These are phyloP conservation scores for Talaromyces atroroseus DNA, from an alignment of 2,329 filamentous ascomycete genomes.

Conservation along the genomic window DNA sequence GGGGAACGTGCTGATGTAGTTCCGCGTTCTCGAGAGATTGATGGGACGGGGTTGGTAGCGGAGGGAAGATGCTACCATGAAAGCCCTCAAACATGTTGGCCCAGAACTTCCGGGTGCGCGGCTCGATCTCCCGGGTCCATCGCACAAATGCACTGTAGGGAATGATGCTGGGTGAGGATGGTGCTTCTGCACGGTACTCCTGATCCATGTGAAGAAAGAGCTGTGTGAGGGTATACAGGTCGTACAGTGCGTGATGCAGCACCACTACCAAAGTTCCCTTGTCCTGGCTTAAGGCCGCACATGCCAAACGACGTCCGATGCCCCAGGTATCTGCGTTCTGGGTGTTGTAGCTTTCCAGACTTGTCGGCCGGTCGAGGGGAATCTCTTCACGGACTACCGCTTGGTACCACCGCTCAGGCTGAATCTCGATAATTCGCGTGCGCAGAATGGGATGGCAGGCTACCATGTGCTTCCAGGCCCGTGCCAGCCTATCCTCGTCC, in stretches of 20 bases:
- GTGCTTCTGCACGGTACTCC: not conserved
- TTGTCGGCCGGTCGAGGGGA: not conserved
- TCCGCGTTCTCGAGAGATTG: not conserved
- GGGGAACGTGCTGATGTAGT: not conserved
- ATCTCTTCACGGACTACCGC: not conserved
- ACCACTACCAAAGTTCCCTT: not conserved
- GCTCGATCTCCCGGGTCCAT: not conserved
- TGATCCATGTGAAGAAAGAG: not conserved
- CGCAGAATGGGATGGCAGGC: constrained; percentile 63
- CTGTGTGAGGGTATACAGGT: not conserved
- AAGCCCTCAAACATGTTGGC: not conserved
- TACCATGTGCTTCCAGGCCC: constrained; percentile 59
- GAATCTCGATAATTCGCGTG: constrained; percentile 64
- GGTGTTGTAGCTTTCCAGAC: not conserved
- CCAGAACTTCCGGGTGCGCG: not conserved
- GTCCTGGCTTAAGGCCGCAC: not conserved
- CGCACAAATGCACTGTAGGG: not conserved
- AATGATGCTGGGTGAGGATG: not conserved
- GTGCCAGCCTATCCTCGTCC: constrained; percentile 52
- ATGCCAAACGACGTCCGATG: not conserved
- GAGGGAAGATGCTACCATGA: not conserved
- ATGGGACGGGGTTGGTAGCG: not conserved
- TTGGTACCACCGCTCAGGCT: constrained; percentile 39
- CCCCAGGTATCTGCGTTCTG: not conserved
- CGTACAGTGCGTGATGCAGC: not conserved